Evolutionary conservation across 2,329 filamentous ascomycete genomes (phyloP).

Genomic region (Pyricularia pennisetigena): DNA sequence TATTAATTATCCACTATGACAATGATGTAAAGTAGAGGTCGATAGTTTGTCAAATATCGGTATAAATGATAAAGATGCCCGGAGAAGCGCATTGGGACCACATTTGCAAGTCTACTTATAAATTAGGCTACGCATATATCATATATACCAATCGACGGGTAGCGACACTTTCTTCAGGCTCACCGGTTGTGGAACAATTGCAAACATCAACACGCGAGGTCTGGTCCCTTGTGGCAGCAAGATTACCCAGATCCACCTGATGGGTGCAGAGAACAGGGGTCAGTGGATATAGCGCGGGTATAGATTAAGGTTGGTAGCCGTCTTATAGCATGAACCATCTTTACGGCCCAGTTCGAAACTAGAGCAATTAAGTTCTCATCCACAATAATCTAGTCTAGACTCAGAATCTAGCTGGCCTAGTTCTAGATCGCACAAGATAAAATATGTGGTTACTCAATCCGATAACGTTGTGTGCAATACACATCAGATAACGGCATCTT

Average conservation of each 20-base stretch:
- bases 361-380: not conserved
- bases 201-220: not conserved
- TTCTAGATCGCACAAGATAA: not conserved
- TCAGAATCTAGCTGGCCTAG: too few relatives aligned
- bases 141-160: not conserved
- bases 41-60: not conserved
- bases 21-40: too few relatives aligned
- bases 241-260: not conserved
- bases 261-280: not conserved
- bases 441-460: not conserved
- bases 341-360: not conserved
- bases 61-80: not conserved
- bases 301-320: not conserved
- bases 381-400: not conserved
- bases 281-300: not conserved
- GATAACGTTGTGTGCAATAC: not conserved
- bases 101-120: not conserved
- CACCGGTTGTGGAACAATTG: not conserved
- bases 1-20: too few relatives aligned
- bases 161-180: not conserved
- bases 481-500: not conserved
- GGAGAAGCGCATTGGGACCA: not conserved
- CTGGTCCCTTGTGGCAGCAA: not conserved
- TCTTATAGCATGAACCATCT: not conserved
- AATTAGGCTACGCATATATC: too few relatives aligned